These are phyloP conservation scores for Boletus vermiculosoides DNA, from an alignment of 768 basidiomycete species.

Conservation along the genomic window DNA sequence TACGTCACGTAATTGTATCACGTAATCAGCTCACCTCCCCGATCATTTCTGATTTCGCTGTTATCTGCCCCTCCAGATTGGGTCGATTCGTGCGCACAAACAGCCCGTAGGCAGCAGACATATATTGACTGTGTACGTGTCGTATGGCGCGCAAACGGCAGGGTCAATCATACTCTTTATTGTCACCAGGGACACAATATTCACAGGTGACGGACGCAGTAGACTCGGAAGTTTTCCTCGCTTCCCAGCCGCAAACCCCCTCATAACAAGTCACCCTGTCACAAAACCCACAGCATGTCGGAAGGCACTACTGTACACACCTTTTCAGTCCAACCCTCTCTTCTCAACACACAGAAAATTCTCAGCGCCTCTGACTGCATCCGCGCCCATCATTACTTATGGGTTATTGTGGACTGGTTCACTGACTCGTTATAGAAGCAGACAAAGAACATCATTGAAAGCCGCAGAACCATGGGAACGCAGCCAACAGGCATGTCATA, in stretches of 20 bases:
- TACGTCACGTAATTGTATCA: constrained; percentile 29
- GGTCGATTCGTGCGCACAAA: neutral
- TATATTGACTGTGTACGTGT: too few relatives aligned
- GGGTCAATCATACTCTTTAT: neutral
- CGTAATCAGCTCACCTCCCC: constrained; percentile 25
- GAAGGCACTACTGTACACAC: too few relatives aligned
- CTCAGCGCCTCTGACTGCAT: neutral
- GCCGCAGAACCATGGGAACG: neutral
- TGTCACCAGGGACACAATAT: neutral
- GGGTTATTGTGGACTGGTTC: neutral
- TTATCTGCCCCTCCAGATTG: constrained; percentile 11
- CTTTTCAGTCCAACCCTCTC: too few relatives aligned
- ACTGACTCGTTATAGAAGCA: neutral
- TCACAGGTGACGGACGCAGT: neutral
- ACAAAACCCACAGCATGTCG: neutral
- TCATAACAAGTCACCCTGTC: constrained; percentile 4
- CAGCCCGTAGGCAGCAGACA: neutral
- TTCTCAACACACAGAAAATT: constrained; percentile 4
- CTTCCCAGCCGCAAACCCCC: constrained; percentile 5
- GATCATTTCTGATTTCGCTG: constrained; percentile 22
- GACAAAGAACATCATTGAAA: neutral
- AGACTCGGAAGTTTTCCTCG: constrained; percentile 3
- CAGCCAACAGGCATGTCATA: neutral
- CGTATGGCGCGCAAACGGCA: neutral
- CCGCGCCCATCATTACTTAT: neutral